Percentiles rank a stretch among this genome's conserved stretches.
phyloP scores from a whole-genome alignment of 192 early-diverging fungal species.

The Coemansia sp. region DNA sequence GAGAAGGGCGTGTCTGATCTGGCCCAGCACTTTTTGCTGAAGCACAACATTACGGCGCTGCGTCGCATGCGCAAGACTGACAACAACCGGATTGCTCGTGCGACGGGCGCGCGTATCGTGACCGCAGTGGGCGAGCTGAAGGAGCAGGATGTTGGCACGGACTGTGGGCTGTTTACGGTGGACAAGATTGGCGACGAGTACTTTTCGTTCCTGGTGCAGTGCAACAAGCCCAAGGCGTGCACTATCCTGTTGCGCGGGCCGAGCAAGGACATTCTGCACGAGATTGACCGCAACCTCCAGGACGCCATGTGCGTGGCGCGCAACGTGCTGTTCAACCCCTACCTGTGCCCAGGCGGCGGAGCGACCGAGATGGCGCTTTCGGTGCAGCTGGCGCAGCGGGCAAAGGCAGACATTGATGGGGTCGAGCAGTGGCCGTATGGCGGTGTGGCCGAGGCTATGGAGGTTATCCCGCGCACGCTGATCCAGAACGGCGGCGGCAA shows the following conservation, averaged over 20 bases:
- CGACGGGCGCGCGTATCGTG: slow-evolving; percentile 93
- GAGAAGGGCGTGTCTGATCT: slow-evolving; percentile 99
- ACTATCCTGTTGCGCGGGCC: slow-evolving; percentile 96
- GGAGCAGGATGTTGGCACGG: slow-evolving; percentile 89
- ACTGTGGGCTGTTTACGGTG: slow-evolving; percentile 88
- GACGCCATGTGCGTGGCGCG: slow-evolving; percentile 98
- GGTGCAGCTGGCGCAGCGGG: slow-evolving; percentile 82
- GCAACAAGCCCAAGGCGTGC: slow-evolving; percentile 96
- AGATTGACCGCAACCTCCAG: slow-evolving; percentile 97
- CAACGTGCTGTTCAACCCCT: slow-evolving; percentile 95
- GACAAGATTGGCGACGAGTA: slow-evolving; percentile 99
- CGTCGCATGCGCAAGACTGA: slow-evolving; percentile 97
- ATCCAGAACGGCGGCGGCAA: slow-evolving; percentile 99
- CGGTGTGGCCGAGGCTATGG: slow-evolving; percentile 90
- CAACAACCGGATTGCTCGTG: slow-evolving; percentile 98
- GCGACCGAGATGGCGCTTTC: slow-evolving; percentile 96
- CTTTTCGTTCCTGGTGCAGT: slow-evolving; percentile 92
- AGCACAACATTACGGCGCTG: slow-evolving; percentile 95
- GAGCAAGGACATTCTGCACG: slow-evolving; percentile 94
- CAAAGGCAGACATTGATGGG: slow-evolving; percentile 76
- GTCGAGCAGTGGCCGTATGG: slow-evolving; percentile 96
- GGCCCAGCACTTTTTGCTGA: slow-evolving; percentile 97
- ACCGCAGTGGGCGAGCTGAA: slow-evolving; percentile 96
- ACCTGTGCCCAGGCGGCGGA: slow-evolving; percentile 91
- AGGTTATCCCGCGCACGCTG: slow-evolving; percentile 97